Evolutionary conservation across 2,329 filamentous ascomycete species (phyloP).

Genomic region (Sporothrix luriei): DNA sequence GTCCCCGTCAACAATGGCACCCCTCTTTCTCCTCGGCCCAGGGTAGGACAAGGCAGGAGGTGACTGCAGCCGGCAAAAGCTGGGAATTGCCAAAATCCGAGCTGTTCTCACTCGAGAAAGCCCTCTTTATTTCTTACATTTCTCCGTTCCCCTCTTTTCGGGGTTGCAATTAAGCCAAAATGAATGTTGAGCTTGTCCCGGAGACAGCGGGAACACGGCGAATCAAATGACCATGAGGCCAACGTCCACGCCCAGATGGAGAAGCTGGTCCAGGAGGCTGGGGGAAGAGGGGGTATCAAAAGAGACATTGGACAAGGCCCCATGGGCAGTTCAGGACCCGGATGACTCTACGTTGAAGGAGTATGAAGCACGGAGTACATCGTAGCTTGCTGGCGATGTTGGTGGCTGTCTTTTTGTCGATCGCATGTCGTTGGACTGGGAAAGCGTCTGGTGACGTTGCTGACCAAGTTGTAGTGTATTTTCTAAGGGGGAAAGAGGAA

Average conservation of each 20-base stretch:
- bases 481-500: background rate
- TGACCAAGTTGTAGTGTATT: slow-evolving; percentile 15
- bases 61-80: slow-evolving; percentile 14
- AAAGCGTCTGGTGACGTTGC: slow-evolving; percentile 12
- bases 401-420: slow-evolving; percentile 9
- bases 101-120: slow-evolving; percentile 6
- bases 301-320: background rate
- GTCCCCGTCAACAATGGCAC: background rate
- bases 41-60: slow-evolving; percentile 20
- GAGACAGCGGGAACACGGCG: background rate
- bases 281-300: background rate
- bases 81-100: background rate
- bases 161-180: slow-evolving; percentile 14
- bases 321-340: background rate
- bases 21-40: slow-evolving; percentile 15
- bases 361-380: background rate
- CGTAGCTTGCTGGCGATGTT: background rate
- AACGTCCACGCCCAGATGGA: slow-evolving; percentile 6
- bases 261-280: background rate
- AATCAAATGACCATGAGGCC: slow-evolving; percentile 11
- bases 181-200: slow-evolving; percentile 2
- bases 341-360: background rate
- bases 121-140: slow-evolving; percentile 7
- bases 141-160: slow-evolving; percentile 24
- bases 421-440: background rate